phyloP scores from a whole-genome alignment of 768 basidiomycete genomes.

The Chalciporus chontae region DNA sequence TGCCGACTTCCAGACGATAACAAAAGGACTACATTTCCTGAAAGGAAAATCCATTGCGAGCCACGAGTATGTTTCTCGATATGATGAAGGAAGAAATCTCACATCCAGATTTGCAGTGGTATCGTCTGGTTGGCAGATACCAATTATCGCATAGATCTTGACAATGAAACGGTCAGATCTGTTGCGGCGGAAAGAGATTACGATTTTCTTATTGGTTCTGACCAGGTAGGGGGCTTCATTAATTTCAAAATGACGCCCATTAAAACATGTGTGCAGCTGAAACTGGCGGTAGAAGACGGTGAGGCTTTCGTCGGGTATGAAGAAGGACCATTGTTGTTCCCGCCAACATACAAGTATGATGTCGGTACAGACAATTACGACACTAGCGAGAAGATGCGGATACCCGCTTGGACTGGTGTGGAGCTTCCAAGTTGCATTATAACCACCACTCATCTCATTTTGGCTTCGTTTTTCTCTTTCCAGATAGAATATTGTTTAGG shows the following conservation, averaged over 20 bases:
- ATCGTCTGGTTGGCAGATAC: conserved; percentile 93
- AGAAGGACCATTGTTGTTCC: conserved; percentile 89
- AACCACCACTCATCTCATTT: neutral
- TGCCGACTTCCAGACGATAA: conserved; percentile 87
- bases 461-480: conserved; percentile 4
- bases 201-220: conserved; percentile 71
- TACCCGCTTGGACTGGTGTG: conserved; percentile 96
- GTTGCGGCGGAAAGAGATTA: conserved; percentile 63
- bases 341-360: conserved; percentile 93
- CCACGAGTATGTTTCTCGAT: conserved; percentile 69
- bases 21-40: conserved; percentile 77
- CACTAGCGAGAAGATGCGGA: conserved; percentile 91
- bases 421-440: neutral
- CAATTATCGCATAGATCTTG: conserved; percentile 89
- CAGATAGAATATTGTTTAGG: conserved; percentile 90
- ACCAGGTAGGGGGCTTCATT: conserved; percentile 65
- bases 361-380: conserved; percentile 84
- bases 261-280: conserved; percentile 48
- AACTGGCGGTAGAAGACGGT: conserved; percentile 64
- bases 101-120: conserved; percentile 52
- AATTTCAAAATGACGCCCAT: neutral
- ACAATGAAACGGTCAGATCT: conserved; percentile 77
- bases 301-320: conserved; percentile 78
- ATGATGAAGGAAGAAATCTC: neutral
- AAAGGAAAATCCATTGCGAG: conserved; percentile 84